Base-by-base conservation (phyloP, 2,329 filamentous ascomycete genomes). In the Lasiodiplodia theobromae region DNA sequence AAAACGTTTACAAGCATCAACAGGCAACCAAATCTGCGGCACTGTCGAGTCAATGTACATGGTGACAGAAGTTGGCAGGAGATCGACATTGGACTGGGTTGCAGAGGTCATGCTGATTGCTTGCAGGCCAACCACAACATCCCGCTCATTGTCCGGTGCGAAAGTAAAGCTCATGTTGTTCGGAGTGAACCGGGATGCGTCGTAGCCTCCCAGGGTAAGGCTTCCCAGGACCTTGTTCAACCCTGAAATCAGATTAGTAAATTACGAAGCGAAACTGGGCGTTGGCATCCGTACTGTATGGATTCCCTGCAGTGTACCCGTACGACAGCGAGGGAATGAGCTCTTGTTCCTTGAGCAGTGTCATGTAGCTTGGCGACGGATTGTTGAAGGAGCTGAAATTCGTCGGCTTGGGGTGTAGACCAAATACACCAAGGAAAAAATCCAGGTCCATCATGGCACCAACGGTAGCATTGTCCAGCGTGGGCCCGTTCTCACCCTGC, bases 241-340 rank as follows among this genome's bases (percentile, higher is more conserved):
- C 4, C 68, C 68, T 69, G 44, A 11, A n/a, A 40, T 5, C 10
- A 31, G 25, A 47, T 47, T 18, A 66, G 34, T 31, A 14, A 47
- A 56, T 4, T 25, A 25, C 11, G 18, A 51, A 34, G 21, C 21
- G 4, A 31, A 28, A 16, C 18, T 18, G 23, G n/a, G 7, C 37
- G 38, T 2, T 34, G 37, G 12, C 54, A 23, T 28, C n/a, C 18
- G 37, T 49, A 69, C 73, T 68, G 67, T 77, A 75, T 58, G 72
- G 70, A 11, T 80, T 76, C 10, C 80, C 80, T 18, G 81, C 81
- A 2, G 79, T 82, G 65, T 82, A 82, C 6, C 73, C 79, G 74
- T 75, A 82, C 0, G 77, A 80, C 6, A 75, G 65, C 47, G 78
- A 79, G 1, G 79, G 76, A 47, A 81, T 81, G 16, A 72, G 12